Evolutionary conservation across 2,329 filamentous ascomycete species (phyloP).

Genomic region (Neoarthrinium moseri): DNA sequence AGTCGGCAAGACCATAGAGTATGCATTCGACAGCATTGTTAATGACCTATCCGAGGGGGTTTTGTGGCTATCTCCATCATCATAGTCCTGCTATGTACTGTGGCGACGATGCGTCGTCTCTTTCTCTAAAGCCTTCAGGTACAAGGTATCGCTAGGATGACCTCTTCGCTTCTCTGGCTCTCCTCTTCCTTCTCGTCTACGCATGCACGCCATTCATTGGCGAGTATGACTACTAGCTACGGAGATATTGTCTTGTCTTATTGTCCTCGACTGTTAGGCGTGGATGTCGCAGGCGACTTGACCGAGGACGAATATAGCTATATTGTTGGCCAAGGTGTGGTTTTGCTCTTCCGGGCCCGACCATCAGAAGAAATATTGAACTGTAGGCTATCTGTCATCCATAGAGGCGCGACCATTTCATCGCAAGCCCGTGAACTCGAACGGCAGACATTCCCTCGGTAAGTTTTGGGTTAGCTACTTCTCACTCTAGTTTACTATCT

Average conservation of each 20-base stretch:
- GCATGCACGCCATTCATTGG: background rate
- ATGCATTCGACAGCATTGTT: background rate
- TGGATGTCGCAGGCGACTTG: background rate
- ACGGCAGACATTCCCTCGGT: too few species aligned
- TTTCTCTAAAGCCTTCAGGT: background rate
- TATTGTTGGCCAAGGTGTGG: background rate
- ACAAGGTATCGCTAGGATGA: background rate
- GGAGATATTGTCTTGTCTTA: background rate
- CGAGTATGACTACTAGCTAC: background rate
- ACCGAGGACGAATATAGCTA: background rate
- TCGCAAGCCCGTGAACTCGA: too few species aligned
- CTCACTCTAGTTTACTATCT: too few species aligned
- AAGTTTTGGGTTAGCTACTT: too few species aligned
- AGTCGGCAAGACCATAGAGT: background rate
- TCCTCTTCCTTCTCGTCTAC: background rate
- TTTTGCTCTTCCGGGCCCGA: background rate
- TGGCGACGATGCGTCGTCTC: background rate
- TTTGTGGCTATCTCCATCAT: background rate
- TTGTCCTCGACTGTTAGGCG: background rate
- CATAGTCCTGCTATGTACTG: background rate
- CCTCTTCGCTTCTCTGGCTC: background rate
- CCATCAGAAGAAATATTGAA: conserved; percentile 16
- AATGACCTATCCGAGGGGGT: background rate
- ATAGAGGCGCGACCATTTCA: too few species aligned
- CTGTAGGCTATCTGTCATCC: too few species aligned